Conservation (phyloP, 345 rosid species). For the Pelargonium nanum region DNA sequence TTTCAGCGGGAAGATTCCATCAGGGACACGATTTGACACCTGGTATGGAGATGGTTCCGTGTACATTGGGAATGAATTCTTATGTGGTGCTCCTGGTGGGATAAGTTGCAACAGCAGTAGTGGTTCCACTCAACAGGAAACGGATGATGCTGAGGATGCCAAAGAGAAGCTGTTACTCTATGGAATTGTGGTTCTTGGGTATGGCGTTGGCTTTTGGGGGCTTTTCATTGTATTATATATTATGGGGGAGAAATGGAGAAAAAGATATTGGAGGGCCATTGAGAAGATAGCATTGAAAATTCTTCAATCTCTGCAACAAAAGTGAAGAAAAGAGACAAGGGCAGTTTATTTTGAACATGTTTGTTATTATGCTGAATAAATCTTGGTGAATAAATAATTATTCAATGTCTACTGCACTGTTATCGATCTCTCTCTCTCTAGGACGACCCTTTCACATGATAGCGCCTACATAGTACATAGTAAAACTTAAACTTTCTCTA, state of each 20-base stretch:
- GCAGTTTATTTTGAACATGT: no score
- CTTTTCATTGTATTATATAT: not conserved
- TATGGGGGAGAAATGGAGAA: not conserved
- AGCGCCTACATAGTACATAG: no score
- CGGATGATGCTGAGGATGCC: not conserved
- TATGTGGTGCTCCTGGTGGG: conserved; percentile 13
- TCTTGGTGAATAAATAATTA: no score
- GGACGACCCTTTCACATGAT: no score
- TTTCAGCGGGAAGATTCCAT: conserved; percentile 15
- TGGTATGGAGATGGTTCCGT: conserved; percentile 12
- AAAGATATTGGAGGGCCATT: conserved; percentile 5
- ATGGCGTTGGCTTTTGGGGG: conserved; percentile 1
- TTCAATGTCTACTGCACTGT: no score
- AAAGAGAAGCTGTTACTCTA: not conserved
- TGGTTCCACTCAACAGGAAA: not conserved
- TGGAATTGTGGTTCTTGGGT: not conserved
- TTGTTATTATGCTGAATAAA: no score
- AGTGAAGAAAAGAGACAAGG: no score
- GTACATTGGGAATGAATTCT: conserved; percentile 13
- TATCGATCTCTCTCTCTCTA: no score
- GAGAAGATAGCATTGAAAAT: not conserved
- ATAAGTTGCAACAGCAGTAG: conserved; percentile 1
- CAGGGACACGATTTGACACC: conserved; percentile 16
- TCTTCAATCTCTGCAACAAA: not conserved
- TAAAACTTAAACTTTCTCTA: no score